Evolutionary conservation across 2,329 filamentous ascomycete species (phyloP), one percentile per base, ranked within the genome.

Genomic region (Scytalidium sp.): DNA sequence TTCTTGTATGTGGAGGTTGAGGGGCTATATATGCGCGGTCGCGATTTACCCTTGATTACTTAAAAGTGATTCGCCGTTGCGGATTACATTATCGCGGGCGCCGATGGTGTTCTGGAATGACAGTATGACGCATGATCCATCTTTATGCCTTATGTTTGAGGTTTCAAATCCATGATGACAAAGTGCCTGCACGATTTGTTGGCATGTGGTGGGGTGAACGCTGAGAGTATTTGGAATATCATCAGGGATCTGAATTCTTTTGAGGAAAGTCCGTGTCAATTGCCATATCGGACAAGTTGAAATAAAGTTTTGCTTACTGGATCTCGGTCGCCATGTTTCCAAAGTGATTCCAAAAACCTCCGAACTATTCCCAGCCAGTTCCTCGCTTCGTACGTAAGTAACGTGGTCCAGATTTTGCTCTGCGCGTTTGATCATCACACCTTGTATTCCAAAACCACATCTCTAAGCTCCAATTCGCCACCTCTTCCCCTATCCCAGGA

Each of bases 1-100:
- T 15, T 40, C 40, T 42, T 25, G 51, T 45, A 43, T 49, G 27
- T 45, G 47, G 44, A 20, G 17, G 25, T 21, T 42, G 22, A 36
- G 32, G 40, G 45, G 41, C 20, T 36, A 36, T 36, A 36, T 36
- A 36, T 36, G 7, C 8, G 13, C 32, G 32, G 17, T 36, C 32
- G 32, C 32, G 17, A 36, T n/a, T 36, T 15, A 10, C 32, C 32
- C 13, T 10, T 5, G 32, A 36, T 36, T 36, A n/a, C 13, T 36
- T 4, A 4, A 36, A n/a, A 36, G 13, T 36, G 32, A 36, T 36
- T 36, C 11, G 32, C 19, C 15, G 43, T 25, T 13, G 43, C 43
- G 9, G 22, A n/a, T 22, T 29, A 45, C 10, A 32, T 19, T 45
- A 29, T 19, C 43, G 32, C 32, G 17, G 13, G 15, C 32, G 32